Conservation (phyloP, 1,284 basidiomycete genomes). For the Cutaneotrichosporon sp. region DNA sequence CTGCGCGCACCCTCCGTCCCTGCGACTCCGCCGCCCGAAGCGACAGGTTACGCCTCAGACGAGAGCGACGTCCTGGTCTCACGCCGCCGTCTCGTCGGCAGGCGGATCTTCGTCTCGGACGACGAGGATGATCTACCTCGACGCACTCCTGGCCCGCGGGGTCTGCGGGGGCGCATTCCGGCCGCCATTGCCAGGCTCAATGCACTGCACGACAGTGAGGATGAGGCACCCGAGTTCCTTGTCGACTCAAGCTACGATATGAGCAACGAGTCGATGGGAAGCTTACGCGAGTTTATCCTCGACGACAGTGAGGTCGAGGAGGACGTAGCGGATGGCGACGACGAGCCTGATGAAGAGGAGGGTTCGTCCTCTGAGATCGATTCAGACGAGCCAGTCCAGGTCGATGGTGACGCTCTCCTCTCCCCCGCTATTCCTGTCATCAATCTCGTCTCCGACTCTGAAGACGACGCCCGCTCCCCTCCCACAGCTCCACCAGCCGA, state of each 20-base stretch:
- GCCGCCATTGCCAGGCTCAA: constrained; percentile 6
- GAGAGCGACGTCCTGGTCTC: constrained; percentile 4
- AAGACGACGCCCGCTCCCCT: neutral
- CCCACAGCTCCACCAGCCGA: constrained; percentile 2
- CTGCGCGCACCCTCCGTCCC: neutral
- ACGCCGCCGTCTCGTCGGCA: neutral
- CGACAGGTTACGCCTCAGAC: constrained; percentile 4
- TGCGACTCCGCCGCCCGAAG: neutral
- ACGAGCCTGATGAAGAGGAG: constrained; percentile 4
- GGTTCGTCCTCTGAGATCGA: neutral
- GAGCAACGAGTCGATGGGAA: constrained; percentile 2
- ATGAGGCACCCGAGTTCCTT: constrained; percentile 1
- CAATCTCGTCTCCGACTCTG: constrained; percentile 5
- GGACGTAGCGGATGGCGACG: constrained; percentile 1
- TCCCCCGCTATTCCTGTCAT: neutral
- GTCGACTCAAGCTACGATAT: constrained; percentile 3
- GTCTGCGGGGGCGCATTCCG: constrained; percentile 1
- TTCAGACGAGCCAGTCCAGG: neutral
- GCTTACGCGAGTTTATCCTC: constrained; percentile 2
- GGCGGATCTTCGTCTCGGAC: constrained; percentile 5
- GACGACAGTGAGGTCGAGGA: constrained; percentile 1
- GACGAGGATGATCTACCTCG: constrained; percentile 5
- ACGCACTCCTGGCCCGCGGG: neutral
- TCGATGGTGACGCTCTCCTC: neutral
- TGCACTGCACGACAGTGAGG: neutral